Conservation (phyloP, 2,329 filamentous ascomycete species). For the Ophiostoma pallidulum region DNA sequence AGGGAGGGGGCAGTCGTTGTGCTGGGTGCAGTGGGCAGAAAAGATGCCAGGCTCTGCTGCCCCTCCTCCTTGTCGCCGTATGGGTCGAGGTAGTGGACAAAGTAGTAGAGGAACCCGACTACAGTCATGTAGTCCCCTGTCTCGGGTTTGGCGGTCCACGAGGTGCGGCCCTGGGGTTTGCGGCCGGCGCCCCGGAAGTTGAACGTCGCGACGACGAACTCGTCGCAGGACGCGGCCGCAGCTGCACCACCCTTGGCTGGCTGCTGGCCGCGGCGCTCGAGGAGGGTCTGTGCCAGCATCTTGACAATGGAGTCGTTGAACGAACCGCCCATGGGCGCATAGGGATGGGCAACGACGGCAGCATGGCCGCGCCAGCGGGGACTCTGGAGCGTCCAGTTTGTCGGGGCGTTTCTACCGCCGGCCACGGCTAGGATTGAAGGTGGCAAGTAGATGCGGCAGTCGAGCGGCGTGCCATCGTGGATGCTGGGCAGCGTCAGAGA, state of each 20-base stretch:
- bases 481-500: slow-evolving; percentile 76
- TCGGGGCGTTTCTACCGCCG: slow-evolving; percentile 16
- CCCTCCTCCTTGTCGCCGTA: slow-evolving; percentile 19
- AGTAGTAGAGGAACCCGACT: slow-evolving; percentile 69
- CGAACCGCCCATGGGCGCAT: slow-evolving; percentile 75
- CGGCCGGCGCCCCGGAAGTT: slow-evolving; percentile 64
- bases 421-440: slow-evolving; percentile 29
- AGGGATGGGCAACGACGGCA: slow-evolving; percentile 76
- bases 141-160: slow-evolving; percentile 79
- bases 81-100: slow-evolving; percentile 51
- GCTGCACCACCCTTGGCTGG: too few relatives aligned
- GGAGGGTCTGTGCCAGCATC: slow-evolving; percentile 52
- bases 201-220: slow-evolving; percentile 73
- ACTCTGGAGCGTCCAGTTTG: slow-evolving; percentile 12
- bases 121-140: slow-evolving; percentile 74
- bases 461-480: slow-evolving; percentile 64
- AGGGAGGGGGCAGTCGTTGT: slow-evolving; percentile 28
- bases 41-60: slow-evolving; percentile 3
- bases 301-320: slow-evolving; percentile 75
- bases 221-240: slow-evolving; percentile 13
- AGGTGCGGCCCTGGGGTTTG: slow-evolving; percentile 52
- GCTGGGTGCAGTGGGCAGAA: not conserved
- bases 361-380: slow-evolving; percentile 39
- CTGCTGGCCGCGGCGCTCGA: slow-evolving; percentile 32
- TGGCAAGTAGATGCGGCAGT: slow-evolving; percentile 78